Evolutionary conservation across 2,329 filamentous ascomycete genomes (phyloP).

Genomic region (Botrytis squamosa): DNA sequence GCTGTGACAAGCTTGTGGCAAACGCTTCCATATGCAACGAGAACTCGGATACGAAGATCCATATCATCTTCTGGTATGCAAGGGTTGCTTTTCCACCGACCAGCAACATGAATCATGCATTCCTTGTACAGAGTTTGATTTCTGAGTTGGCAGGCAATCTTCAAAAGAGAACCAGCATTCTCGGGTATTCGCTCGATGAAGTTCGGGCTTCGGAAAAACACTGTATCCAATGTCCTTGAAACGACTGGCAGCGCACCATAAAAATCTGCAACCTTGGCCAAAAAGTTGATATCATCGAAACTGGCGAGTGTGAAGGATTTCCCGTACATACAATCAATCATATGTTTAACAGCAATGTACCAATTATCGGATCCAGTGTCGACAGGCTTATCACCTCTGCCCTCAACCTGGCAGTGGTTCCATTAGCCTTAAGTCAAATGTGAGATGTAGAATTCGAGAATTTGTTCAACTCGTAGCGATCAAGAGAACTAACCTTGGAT

Average conservation of each 20-base stretch:
- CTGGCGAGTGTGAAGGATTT: neutral
- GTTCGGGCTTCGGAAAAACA: neutral
- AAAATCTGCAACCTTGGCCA: neutral
- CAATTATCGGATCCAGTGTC: neutral
- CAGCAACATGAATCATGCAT: slow-evolving; percentile 2
- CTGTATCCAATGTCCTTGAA: neutral
- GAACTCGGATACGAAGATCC: neutral
- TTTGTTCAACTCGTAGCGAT: neutral
- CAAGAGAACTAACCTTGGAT: neutral
- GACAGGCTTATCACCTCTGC: neutral
- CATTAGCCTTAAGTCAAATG: neutral
- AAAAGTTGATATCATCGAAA: neutral
- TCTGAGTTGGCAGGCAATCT: neutral
- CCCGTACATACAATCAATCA: neutral
- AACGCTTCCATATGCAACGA: neutral
- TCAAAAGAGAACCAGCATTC: neutral
- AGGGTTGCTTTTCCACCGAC: neutral
- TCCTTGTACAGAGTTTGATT: neutral
- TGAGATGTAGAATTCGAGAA: neutral
- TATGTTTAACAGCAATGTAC: neutral
- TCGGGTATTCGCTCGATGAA: neutral
- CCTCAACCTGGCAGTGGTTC: neutral
- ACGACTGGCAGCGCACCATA: neutral
- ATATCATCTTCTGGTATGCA: neutral
- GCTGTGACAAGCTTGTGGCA: neutral